phyloP scores from a whole-genome alignment of 2,329 filamentous ascomycete species.

The Botryosphaeria dothidea region DNA sequence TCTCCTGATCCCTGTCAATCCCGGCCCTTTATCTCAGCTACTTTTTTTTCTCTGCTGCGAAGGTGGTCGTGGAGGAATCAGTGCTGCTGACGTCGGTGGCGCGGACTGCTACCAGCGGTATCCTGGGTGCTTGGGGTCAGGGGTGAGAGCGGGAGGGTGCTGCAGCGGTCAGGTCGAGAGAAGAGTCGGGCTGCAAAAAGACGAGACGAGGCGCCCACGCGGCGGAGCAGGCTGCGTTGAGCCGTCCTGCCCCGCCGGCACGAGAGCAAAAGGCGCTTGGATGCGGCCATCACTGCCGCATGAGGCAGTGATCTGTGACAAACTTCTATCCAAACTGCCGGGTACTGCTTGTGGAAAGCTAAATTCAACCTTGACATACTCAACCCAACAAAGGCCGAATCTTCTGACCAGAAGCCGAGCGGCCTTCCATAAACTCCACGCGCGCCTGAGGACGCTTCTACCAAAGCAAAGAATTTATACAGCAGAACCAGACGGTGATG shows the following conservation, averaged over 20 bases:
- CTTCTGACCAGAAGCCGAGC: background rate
- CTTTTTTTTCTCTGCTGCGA: background rate
- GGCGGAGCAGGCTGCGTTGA: constrained; percentile 12
- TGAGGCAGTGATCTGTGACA: constrained; percentile 12
- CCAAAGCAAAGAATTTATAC: constrained; percentile 8
- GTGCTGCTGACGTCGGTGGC: constrained; percentile 15
- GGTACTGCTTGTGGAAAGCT: constrained; percentile 16
- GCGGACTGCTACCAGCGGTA: background rate
- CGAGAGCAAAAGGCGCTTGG: constrained; percentile 5
- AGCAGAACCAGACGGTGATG: background rate
- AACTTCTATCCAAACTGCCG: constrained; percentile 15
- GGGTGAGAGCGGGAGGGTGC: constrained; percentile 2
- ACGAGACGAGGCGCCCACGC: constrained; percentile 10
- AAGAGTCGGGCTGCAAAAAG: constrained; percentile 16
- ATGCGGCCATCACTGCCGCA: constrained; percentile 9
- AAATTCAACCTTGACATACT: constrained; percentile 15
- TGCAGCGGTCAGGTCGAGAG: constrained; percentile 13
- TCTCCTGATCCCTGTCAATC: constrained; percentile 15
- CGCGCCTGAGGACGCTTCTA: background rate
- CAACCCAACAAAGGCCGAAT: background rate
- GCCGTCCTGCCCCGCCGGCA: constrained; percentile 9
- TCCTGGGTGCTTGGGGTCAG: constrained; percentile 1
- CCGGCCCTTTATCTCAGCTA: constrained; percentile 6
- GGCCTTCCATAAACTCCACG: background rate
- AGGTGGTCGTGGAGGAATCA: background rate